Percentiles rank a stretch among this genome's conserved stretches.
Evolutionary conservation across 2,329 filamentous ascomycete species (phyloP).

Genomic region (Claviceps arundinis): DNA sequence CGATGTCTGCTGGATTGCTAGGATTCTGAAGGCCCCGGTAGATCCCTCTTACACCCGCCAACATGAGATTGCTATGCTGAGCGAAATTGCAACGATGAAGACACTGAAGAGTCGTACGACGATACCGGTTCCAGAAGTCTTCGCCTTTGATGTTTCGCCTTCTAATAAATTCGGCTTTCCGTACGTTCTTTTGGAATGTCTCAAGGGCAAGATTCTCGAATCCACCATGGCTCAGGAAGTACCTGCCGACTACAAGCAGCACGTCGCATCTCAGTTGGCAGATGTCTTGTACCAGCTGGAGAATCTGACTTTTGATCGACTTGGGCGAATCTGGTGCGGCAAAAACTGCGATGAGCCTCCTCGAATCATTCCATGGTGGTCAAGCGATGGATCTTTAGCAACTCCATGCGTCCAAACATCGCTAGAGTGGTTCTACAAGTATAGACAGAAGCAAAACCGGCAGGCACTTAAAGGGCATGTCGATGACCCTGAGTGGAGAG

Average conservation of each 20-base stretch:
- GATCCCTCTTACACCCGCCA: constrained; percentile 1
- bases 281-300: constrained; percentile 6
- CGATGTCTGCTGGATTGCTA: constrained; percentile 4
- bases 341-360: constrained; percentile 7
- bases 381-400: background rate
- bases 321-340: constrained; percentile 7
- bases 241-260: background rate
- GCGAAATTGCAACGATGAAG: constrained; percentile 6
- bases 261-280: background rate
- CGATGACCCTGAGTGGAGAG: constrained; percentile 4
- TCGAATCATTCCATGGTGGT: constrained; percentile 3
- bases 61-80: constrained; percentile 5
- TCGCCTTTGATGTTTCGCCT: constrained; percentile 1
- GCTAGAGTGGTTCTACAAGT: constrained; percentile 3
- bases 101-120: constrained; percentile 3
- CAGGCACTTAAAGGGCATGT: constrained; percentile 1
- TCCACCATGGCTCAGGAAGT: constrained; percentile 1
- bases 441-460: constrained; percentile 2
- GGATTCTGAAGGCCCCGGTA: constrained; percentile 3
- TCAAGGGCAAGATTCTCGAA: constrained; percentile 2
- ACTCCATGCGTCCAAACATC: constrained; percentile 3
- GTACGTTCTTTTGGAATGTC: constrained; percentile 6
- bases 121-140: constrained; percentile 4
- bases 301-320: constrained; percentile 3
- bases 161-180: constrained; percentile 6